Conservation (phyloP, 106 monocot genomes). For the Allium sativum region DNA sequence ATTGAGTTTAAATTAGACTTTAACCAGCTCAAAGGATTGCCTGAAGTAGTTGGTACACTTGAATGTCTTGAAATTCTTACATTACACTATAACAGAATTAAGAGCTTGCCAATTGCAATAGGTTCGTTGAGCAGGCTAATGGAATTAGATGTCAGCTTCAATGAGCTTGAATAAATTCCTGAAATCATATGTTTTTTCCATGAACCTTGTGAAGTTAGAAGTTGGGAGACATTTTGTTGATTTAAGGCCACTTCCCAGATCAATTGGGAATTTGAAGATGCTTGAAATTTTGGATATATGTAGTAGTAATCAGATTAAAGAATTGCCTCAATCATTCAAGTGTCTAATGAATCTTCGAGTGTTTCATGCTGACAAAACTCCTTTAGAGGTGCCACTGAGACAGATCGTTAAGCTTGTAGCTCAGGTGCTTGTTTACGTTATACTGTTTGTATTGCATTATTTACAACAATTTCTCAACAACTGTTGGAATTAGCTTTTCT, state of each 20-base stretch:
- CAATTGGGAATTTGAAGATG: conserved; percentile 90
- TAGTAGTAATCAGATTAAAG: conserved; percentile 81
- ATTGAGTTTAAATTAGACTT: conserved; percentile 81
- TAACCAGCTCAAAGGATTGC: conserved; percentile 79
- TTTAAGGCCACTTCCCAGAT: conserved; percentile 61
- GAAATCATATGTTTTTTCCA: conserved; percentile 73
- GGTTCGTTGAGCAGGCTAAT: conserved; percentile 48
- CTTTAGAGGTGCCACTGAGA: conserved; percentile 79
- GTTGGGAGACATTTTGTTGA: conserved; percentile 79
- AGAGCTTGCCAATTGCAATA: conserved; percentile 72
- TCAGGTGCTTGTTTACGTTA: conserved; percentile 43
- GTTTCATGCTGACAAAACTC: conserved; percentile 71
- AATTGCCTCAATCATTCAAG: conserved; percentile 70
- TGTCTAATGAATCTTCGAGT: conserved; percentile 57
- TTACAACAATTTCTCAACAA: too few relatives aligned
- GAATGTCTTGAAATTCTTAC: conserved; percentile 63
- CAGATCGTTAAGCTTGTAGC: conserved; percentile 73
- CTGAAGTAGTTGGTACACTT: conserved; percentile 85
- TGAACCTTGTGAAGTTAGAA: conserved; percentile 62
- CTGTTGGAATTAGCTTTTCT: too few relatives aligned
- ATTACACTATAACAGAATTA: conserved; percentile 79
- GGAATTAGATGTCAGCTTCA: conserved; percentile 86
- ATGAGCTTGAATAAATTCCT: conserved; percentile 76
- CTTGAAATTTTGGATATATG: conserved; percentile 87
- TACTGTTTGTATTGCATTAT: background rate